phyloP scores from a whole-genome alignment of 306 rosid genomes.

The Glycyrrhiza uralensis region DNA sequence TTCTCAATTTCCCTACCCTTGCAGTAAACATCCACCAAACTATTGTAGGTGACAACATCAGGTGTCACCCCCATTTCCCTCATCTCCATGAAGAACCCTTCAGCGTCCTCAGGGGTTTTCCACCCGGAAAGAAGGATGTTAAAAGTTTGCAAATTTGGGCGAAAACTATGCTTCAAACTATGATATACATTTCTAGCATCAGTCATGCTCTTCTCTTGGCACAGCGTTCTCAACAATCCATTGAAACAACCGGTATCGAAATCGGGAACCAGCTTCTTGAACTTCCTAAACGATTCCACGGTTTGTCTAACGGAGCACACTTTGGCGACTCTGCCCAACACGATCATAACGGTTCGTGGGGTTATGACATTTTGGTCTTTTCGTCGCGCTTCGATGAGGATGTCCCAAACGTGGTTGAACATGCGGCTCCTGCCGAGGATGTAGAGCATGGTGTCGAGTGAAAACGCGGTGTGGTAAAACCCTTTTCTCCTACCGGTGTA shows the following conservation, averaged over 20 bases:
- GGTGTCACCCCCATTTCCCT: slow-evolving; percentile 67
- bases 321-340: slow-evolving; percentile 70
- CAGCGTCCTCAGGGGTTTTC: slow-evolving; percentile 83
- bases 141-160: slow-evolving; percentile 72
- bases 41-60: slow-evolving; percentile 76
- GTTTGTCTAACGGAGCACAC: slow-evolving; percentile 80
- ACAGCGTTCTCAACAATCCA: slow-evolving; percentile 73
- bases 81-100: slow-evolving; percentile 80
- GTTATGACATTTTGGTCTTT: slow-evolving; percentile 56
- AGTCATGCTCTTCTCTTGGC: slow-evolving; percentile 91
- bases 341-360: slow-evolving; percentile 68
- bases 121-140: slow-evolving; percentile 82
- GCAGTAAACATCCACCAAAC: slow-evolving; percentile 78
- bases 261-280: slow-evolving; percentile 63
- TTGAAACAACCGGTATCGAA: slow-evolving; percentile 62
- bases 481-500: slow-evolving; percentile 65
- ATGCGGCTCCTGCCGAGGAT: slow-evolving; percentile 69
- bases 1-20: slow-evolving; percentile 67
- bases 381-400: slow-evolving; percentile 40
- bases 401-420: slow-evolving; percentile 59
- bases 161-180: slow-evolving; percentile 60
- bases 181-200: slow-evolving; percentile 95
- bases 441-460: slow-evolving; percentile 81
- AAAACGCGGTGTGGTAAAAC: slow-evolving; percentile 63
- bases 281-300: slow-evolving; percentile 71